These are phyloP conservation scores for Zychaea mexicana DNA, from an alignment of 371 early-diverging fungal species.

Conservation along the genomic window DNA sequence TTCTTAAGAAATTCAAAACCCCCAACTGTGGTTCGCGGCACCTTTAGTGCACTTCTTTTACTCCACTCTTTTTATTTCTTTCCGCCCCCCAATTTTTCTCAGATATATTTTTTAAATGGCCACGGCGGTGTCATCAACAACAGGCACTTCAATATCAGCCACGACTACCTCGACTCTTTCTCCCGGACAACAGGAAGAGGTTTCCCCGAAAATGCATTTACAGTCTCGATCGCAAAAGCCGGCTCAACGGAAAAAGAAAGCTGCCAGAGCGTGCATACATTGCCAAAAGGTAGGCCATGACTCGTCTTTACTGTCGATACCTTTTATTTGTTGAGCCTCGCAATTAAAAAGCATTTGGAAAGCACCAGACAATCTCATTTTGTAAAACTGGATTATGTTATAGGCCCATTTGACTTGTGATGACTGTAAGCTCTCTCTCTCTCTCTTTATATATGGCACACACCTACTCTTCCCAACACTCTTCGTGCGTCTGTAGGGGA, in stretches of 20 bases:
- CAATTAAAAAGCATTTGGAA: too few relatives aligned
- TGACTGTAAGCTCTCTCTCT: conserved; percentile 19
- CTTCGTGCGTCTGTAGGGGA: too few relatives aligned
- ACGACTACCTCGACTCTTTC: background rate
- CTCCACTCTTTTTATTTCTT: background rate
- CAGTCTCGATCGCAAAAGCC: background rate
- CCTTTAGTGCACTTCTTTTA: background rate
- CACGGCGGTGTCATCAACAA: conserved; percentile 3
- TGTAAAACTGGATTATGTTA: background rate
- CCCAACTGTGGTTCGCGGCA: background rate
- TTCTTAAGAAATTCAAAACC: background rate
- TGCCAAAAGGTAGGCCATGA: conserved; percentile 44
- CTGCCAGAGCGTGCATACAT: conserved; percentile 33
- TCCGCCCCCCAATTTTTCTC: background rate
- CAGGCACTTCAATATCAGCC: conserved; percentile 6
- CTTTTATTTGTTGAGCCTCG: too few relatives aligned
- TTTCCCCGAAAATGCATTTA: background rate
- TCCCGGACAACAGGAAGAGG: background rate
- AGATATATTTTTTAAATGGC: background rate
- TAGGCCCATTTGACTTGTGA: conserved; percentile 39
- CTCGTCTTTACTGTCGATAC: too few relatives aligned
- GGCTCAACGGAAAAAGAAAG: conserved; percentile 31
- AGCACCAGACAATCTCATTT: background rate
- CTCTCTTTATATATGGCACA: too few relatives aligned
- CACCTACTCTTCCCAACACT: too few relatives aligned